phyloP scores from a whole-genome alignment of 2,329 filamentous ascomycete genomes.

The Proliferodiscus dingleyae region DNA sequence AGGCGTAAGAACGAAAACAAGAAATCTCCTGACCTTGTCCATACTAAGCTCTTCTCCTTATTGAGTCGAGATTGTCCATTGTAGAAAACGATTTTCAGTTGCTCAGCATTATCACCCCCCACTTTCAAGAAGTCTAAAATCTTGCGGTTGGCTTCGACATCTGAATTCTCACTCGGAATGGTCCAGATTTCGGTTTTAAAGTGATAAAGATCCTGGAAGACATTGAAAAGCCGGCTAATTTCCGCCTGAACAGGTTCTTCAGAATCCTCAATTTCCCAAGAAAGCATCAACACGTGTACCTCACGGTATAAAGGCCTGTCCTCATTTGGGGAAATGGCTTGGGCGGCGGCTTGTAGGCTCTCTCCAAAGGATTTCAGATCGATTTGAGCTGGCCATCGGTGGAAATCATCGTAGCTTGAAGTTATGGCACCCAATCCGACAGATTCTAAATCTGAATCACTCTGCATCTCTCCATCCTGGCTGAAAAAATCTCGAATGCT shows the following conservation, averaged over 20 bases:
- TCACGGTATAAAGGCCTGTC: slow-evolving; percentile 14
- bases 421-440: neutral
- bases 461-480: slow-evolving; percentile 5
- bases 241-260: slow-evolving; percentile 11
- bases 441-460: slow-evolving; percentile 2
- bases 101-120: slow-evolving; percentile 13
- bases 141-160: slow-evolving; percentile 11
- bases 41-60: slow-evolving; percentile 12
- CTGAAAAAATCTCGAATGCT: neutral
- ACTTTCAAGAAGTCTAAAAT: slow-evolving; percentile 14
- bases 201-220: slow-evolving; percentile 19
- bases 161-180: slow-evolving; percentile 15
- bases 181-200: slow-evolving; percentile 21
- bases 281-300: slow-evolving; percentile 21
- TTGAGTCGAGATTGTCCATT: slow-evolving; percentile 14
- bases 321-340: slow-evolving; percentile 18
- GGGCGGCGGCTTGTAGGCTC: slow-evolving; percentile 18
- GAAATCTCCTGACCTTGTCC: slow-evolving; percentile 15
- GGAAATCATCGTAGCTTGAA: slow-evolving; percentile 11
- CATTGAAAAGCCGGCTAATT: slow-evolving; percentile 11
- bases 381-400: slow-evolving; percentile 18
- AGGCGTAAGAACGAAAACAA: neutral
- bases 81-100: slow-evolving; percentile 25
- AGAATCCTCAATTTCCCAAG: slow-evolving; percentile 17
- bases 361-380: slow-evolving; percentile 20